Evolutionary conservation across 2,329 filamentous ascomycete species (phyloP), one percentile per base, ranked within the genome.

Genomic region (Penicillium corylophilum): DNA sequence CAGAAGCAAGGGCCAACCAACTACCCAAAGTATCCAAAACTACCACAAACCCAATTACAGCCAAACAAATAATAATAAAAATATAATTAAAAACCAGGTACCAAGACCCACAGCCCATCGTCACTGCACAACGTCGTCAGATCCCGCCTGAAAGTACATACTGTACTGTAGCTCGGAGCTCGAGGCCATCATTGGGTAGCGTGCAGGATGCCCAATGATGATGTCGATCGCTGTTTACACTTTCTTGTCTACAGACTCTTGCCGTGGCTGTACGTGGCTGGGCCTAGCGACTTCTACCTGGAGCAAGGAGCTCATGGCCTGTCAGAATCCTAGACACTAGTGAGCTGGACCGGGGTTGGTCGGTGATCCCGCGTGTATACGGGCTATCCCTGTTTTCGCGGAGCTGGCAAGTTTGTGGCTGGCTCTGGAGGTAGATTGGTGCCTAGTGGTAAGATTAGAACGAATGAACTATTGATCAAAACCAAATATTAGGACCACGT

Each of bases 1-100:
- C 43, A 36, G 18, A 61, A 54, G 60, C 54, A 62, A 62, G 60
- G 58, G 54, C 43, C 45, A 4, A 31, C 46, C 16, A 42, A 26
- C 41, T 29, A 50, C 8, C 12, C 13, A 46, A 46, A 42, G 26
- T 16, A 40, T 26, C 18, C 13, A 38, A 38, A 38, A 38, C 18
- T 38, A 12, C 4, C 6, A n/a, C 42, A 24, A 48, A 41, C 28
- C 39, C 22, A 24, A 41, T 44, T 33, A 33, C 15, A 4, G 7
- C n/a, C 33, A 31, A 28, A 3, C 12, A 3, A 8, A 26, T 9
- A 28, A 28, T 10, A 28, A 10, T 28, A 28, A 10, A 12, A 28
- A 10, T 10, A 28, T 26, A 10, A 28, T 2, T 28, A 24, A 33
- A 40, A 29, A 35, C 33, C 40, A 44, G 16, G 36, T 40, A 43